These are phyloP conservation scores for Suillus variegatus DNA, from an alignment of 768 basidiomycete genomes.

Conservation along the genomic window DNA sequence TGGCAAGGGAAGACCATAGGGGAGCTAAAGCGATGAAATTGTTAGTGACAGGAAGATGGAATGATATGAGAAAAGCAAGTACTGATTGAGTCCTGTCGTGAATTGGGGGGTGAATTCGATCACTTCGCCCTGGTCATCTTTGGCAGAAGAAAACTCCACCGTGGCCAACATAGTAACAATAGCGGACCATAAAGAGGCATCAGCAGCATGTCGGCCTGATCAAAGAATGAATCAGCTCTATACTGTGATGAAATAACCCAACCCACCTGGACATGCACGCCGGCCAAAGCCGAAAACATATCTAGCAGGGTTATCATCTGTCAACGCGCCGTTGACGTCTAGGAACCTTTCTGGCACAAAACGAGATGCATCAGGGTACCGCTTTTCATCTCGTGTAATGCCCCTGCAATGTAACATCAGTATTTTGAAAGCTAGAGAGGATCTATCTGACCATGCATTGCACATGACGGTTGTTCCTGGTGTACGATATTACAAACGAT, in stretches of 20 bases:
- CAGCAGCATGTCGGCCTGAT: constrained; percentile 21
- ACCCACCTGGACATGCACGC: constrained; percentile 22
- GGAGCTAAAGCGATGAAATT: neutral
- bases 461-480: neutral
- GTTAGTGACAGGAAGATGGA: neutral
- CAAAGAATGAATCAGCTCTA: neutral
- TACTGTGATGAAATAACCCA: too few relatives aligned
- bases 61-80: constrained; percentile 6
- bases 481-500: neutral
- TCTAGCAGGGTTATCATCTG: constrained; percentile 26
- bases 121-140: constrained; percentile 2
- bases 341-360: constrained; percentile 19
- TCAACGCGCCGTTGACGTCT: neutral
- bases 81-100: neutral
- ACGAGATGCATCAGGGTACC: constrained; percentile 10
- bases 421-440: neutral
- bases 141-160: neutral
- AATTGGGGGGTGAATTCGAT: constrained; percentile 8
- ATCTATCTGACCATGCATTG: constrained; percentile 4
- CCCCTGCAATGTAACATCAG: neutral
- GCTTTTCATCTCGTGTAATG: constrained; percentile 6
- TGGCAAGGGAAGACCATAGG: neutral
- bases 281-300: constrained; percentile 40
- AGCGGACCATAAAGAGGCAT: constrained; percentile 9
- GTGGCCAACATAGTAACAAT: constrained; percentile 7